phyloP scores from a whole-genome alignment of 2,329 filamentous ascomycete genomes.

The Trichophyton mentagrophytes region DNA sequence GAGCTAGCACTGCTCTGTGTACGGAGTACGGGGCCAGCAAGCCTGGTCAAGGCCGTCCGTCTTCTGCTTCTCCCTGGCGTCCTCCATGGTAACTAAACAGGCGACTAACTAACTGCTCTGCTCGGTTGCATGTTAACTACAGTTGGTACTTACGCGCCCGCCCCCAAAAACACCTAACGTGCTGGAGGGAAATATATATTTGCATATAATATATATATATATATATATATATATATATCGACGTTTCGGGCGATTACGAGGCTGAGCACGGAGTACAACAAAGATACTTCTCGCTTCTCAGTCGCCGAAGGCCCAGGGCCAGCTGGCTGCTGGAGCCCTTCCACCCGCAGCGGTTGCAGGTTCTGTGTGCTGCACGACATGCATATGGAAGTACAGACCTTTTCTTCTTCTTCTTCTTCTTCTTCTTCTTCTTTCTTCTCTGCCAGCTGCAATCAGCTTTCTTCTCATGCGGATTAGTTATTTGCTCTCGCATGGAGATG shows the following conservation, averaged over 20 bases:
- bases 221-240: no score
- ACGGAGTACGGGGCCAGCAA: neutral
- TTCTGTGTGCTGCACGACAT: slow-evolving; percentile 1
- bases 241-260: neutral
- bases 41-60: neutral
- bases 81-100: neutral
- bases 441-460: no score
- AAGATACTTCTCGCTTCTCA: neutral
- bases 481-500: neutral
- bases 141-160: neutral
- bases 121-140: neutral
- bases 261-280: neutral
- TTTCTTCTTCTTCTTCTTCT: neutral
- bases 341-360: neutral
- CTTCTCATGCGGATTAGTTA: neutral
- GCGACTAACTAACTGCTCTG: no score
- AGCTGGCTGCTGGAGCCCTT: neutral
- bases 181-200: neutral
- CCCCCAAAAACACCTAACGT: neutral
- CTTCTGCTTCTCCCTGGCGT: neutral
- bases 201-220: neutral
- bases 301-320: neutral
- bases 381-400: neutral
- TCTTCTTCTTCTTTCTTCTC: neutral
- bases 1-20: slow-evolving; percentile 2